Conservation (phyloP, 495 filamentous ascomycete genomes). For the Melanomma pulvis-pyrius region DNA sequence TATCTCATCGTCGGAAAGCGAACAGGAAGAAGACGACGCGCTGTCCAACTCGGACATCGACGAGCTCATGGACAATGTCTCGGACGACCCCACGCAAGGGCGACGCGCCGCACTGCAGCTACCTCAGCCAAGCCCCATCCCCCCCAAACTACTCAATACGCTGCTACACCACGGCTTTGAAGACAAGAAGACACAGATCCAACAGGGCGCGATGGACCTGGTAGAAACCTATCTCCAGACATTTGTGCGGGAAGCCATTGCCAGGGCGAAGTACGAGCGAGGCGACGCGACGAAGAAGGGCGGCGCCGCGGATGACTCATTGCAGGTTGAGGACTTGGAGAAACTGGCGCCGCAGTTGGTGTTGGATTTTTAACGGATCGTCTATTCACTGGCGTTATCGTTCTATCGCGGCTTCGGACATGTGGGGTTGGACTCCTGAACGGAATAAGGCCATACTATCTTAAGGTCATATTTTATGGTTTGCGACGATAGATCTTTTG, state of each 20-base stretch:
- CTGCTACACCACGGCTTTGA: slow-evolving; percentile 80
- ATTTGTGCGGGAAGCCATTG: slow-evolving; percentile 90
- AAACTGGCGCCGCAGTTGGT: slow-evolving; percentile 86
- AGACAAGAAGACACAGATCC: slow-evolving; percentile 69
- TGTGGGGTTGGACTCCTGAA: neutral
- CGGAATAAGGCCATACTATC: neutral
- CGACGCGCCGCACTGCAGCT: neutral
- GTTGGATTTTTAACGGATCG: slow-evolving; percentile 77
- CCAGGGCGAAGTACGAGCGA: slow-evolving; percentile 73
- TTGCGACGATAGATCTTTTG: neutral
- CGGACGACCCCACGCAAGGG: neutral
- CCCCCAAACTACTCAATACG: slow-evolving; percentile 70
- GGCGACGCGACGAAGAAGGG: slow-evolving; percentile 48
- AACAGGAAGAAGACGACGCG: slow-evolving; percentile 15
- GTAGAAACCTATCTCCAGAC: slow-evolving; percentile 87
- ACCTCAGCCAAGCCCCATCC: slow-evolving; percentile 54
- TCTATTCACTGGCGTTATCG: neutral
- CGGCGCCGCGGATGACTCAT: slow-evolving; percentile 58
- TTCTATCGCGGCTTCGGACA: neutral
- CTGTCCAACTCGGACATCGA: slow-evolving; percentile 8
- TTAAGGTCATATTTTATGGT: neutral
- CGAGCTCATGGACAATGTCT: slow-evolving; percentile 81
- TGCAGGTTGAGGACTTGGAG: slow-evolving; percentile 88
- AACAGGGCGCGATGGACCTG: slow-evolving; percentile 75
- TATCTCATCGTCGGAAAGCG: slow-evolving; percentile 29